Conservation (phyloP, 257 asterid genomes). For the Verbascum thapsus region DNA sequence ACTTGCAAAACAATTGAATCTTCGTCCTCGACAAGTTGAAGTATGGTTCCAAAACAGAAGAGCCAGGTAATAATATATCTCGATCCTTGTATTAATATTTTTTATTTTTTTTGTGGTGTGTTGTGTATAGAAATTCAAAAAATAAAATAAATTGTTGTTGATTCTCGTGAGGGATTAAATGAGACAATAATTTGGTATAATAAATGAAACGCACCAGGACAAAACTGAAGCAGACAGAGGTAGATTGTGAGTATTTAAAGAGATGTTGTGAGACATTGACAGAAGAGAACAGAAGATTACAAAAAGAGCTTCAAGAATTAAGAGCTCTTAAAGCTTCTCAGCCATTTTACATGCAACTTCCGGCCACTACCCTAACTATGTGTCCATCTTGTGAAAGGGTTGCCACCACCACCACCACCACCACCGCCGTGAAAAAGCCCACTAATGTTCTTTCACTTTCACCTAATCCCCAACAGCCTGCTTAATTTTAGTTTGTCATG, state of each 20-base stretch:
- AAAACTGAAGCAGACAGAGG: slow-evolving; percentile 94
- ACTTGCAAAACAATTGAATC: slow-evolving; percentile 78
- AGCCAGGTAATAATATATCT: slow-evolving; percentile 64
- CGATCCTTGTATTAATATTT: too few species aligned
- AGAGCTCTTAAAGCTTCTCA: slow-evolving; percentile 78
- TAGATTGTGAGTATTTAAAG: slow-evolving; percentile 90
- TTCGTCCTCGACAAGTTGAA: slow-evolving; percentile 93
- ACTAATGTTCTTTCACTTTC: slow-evolving; percentile 39
- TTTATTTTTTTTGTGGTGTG: too few species aligned
- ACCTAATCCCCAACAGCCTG: slow-evolving; percentile 31
- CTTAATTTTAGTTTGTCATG: slow-evolving; percentile 31
- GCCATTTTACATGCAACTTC: slow-evolving; percentile 88
- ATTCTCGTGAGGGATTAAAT: slow-evolving; percentile 34
- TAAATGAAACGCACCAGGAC: slow-evolving; percentile 49
- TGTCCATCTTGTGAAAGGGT: slow-evolving; percentile 90
- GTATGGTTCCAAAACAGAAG: slow-evolving; percentile 97
- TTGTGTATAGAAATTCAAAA: too few species aligned
- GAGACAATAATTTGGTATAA: slow-evolving; percentile 31
- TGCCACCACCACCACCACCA: slow-evolving; percentile 41
- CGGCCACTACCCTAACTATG: slow-evolving; percentile 91
- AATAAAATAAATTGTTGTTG: slow-evolving; percentile 7
- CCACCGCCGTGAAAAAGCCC: slow-evolving; percentile 24
- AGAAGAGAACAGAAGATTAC: slow-evolving; percentile 82
- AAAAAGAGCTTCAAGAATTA: slow-evolving; percentile 81
- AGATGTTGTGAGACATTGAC: slow-evolving; percentile 82